Conservation (phyloP, 768 basidiomycete genomes). For the Pleurotus ostreatus region DNA sequence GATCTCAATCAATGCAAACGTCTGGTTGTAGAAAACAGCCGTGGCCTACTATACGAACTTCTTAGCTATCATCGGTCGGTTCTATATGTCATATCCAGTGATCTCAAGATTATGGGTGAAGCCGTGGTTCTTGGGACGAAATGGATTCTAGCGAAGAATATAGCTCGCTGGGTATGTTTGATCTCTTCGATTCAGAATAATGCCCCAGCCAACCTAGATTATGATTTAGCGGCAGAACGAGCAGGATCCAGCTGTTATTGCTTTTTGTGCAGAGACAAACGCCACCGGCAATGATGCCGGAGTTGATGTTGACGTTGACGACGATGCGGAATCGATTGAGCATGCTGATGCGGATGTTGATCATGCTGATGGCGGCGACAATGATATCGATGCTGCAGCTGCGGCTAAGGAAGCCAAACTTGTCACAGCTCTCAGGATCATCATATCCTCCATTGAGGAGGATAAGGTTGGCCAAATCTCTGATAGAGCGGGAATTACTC, state of each 20-base stretch:
- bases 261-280: background rate
- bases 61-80: conserved; percentile 13
- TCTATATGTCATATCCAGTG: conserved; percentile 20
- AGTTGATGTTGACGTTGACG: background rate
- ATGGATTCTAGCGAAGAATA: conserved; percentile 18
- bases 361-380: background rate
- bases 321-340: background rate
- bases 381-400: background rate
- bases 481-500: too few relatives aligned
- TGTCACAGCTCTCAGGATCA: background rate
- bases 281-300: background rate
- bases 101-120: conserved; percentile 13
- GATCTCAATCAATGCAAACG: too few relatives aligned
- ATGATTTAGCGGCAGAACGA: conserved; percentile 4
- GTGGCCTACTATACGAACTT: conserved; percentile 7
- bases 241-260: background rate
- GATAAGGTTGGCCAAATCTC: too few relatives aligned
- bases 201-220: background rate
- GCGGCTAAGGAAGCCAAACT: background rate
- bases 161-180: conserved; percentile 18
- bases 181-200: background rate
- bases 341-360: background rate
- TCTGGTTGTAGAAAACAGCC: too few relatives aligned
- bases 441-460: background rate
- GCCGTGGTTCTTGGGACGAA: conserved; percentile 18